Conservation (phyloP, 1,284 basidiomycete species). For the Blastosporella zonata region DNA sequence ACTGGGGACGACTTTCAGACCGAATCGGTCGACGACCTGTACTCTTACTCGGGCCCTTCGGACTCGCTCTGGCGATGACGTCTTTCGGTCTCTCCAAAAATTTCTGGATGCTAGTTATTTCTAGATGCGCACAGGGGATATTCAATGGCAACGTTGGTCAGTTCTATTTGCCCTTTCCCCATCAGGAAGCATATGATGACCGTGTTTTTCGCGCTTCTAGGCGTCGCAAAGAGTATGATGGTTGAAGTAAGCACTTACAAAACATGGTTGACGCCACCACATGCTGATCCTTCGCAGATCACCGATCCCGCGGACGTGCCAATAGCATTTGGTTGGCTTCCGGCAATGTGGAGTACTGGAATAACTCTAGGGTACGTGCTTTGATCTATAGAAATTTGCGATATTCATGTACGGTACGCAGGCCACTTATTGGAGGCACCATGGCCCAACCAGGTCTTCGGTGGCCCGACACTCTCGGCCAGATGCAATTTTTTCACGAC, state of each 20-base stretch:
- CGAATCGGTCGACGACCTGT: slow-evolving; percentile 34
- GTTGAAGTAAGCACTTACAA: slow-evolving; percentile 35
- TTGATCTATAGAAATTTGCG: slow-evolving; percentile 15
- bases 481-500: slow-evolving; percentile 28
- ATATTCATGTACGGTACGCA: background rate
- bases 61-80: slow-evolving; percentile 32
- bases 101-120: slow-evolving; percentile 20
- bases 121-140: slow-evolving; percentile 25
- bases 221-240: slow-evolving; percentile 40
- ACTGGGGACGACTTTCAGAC: slow-evolving; percentile 39
- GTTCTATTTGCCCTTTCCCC: slow-evolving; percentile 26
- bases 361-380: slow-evolving; percentile 38
- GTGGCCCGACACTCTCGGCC: slow-evolving; percentile 26
- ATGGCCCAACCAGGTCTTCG: slow-evolving; percentile 14
- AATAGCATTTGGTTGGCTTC: slow-evolving; percentile 43
- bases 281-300: slow-evolving; percentile 14
- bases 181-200: background rate
- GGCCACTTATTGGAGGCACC: slow-evolving; percentile 33
- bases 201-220: slow-evolving; percentile 9
- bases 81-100: slow-evolving; percentile 34
- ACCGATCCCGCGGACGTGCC: slow-evolving; percentile 48
- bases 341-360: slow-evolving; percentile 45
- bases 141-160: slow-evolving; percentile 31
- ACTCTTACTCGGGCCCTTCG: slow-evolving; percentile 34
- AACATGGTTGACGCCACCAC: slow-evolving; percentile 35